Percentiles rank a stretch among this genome's conserved stretches.
Evolutionary conservation across 129 eudicot species (phyloP).

Genomic region (Pittosporum tobira): DNA sequence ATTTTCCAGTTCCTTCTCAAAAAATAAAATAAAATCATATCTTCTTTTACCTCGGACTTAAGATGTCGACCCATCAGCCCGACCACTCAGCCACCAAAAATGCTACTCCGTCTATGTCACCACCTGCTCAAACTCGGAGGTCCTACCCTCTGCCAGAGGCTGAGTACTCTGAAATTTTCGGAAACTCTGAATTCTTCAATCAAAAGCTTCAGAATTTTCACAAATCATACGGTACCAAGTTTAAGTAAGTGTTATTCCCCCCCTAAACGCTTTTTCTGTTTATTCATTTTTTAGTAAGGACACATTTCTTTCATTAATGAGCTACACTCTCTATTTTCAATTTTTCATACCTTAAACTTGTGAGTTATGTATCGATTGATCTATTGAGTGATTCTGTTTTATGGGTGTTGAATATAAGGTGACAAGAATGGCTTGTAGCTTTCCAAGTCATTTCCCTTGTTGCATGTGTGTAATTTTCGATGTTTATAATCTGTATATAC

Average conservation of each 20-base stretch:
- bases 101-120: background rate
- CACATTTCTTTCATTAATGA: no score
- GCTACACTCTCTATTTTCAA: background rate
- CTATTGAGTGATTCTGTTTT: slow-evolving; percentile 7
- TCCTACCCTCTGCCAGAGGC: slow-evolving; percentile 63
- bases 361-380: background rate
- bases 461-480: background rate
- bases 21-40: no score
- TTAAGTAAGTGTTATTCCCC: slow-evolving; percentile 40
- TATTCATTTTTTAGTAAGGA: background rate
- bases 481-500: background rate
- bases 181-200: slow-evolving; percentile 44
- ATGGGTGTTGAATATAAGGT: background rate
- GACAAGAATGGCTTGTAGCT: background rate
- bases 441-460: slow-evolving; percentile 7
- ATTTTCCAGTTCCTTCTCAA: no score
- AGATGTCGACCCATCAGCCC: slow-evolving; percentile 8
- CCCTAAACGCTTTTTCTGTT: background rate
- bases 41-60: background rate
- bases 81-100: background rate
- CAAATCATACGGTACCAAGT: slow-evolving; percentile 42
- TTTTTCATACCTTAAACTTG: background rate
- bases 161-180: slow-evolving; percentile 44
- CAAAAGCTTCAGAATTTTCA: slow-evolving; percentile 70
- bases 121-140: background rate